Evolutionary conservation across 192 early-diverging fungal species (phyloP), one percentile per base, ranked within the genome.

Genomic region (Coemansia sp.): DNA sequence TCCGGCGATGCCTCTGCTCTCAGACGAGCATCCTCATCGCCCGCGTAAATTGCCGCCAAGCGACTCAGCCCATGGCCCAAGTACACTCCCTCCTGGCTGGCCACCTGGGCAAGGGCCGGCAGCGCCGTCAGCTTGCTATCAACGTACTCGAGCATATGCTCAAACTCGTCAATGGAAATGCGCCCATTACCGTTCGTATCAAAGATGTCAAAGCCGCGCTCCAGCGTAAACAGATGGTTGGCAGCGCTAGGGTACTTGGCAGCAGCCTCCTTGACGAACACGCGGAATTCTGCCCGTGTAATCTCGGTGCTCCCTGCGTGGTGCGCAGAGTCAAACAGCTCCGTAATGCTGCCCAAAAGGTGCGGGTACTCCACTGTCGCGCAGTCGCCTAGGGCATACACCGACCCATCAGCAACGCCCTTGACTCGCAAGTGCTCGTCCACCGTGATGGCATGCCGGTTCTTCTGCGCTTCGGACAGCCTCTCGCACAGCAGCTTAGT

Each of bases 101-200:
- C 95, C 10, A 98, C 87, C 80, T 98, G 95, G 8, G 95, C 95
- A 8, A 92, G 92, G 10, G 92, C 85, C 24, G 93, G 93, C 39
- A 94, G 77, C 21, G 87, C 90, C 60, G 62, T 88, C 86, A 77
- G 90, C 71, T 74, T 82, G 70, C 68, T 59, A 39, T 82, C 79
- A 16, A 82, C 75, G 45, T 65, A 67, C 53, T 70, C 67, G 13
- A 82, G 74, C 79, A 82, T 82, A 18, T 40, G 31, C 2, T 63
- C 18, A 62, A 82, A 77, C 67, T 82, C 79, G 58, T 23, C 33
- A 31, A 67, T 62, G 24, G 60, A 63, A 9, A 82, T 77, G 31
- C 56, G 42, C 14, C 68, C 75, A 50, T 65, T 77, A 56, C 45
- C 31, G 53, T 82, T 63, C 13, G 65, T 58, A 60, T 82, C 79